Evolutionary conservation across 129 eudicot species (phyloP), one percentile per base, ranked within the genome.

Genomic region (Silybum marianum): DNA sequence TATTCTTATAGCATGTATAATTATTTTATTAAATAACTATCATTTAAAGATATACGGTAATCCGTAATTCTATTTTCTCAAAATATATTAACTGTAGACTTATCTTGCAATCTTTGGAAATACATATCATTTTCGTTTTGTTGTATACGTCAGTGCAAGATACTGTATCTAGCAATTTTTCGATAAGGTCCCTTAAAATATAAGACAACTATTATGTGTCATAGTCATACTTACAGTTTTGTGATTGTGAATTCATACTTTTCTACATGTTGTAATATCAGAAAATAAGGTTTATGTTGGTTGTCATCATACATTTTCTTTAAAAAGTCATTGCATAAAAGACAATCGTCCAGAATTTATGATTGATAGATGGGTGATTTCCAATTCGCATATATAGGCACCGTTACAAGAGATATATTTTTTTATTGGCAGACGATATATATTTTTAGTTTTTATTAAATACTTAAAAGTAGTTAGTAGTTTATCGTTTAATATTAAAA

Each of bases 71-170:
- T 42, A 1, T 9, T 42, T 42, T 42, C 13, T 9, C 48, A 12
- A 9, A 42, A 42, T 12, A 42, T 42, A 9, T 1, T 91, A 90
- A 83, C 93, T 93, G 91, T 96, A 96, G 92, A 93, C 19, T 16
- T 16, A 51, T 51, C 21, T 51, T 51, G 21, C 63, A 51, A 51
- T 51, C 7, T 16, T 48, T 48, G 7, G 6, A 48, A 12, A 48
- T 0, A 2, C 30, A 28, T 54, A 1, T 54, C 19, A 3, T 3
- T 51, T 3, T 51, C 6, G 0, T 51, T 13, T 51, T 51, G 21
- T 16, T 51, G 62, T 16, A 51, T 2, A 6, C 48, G 2, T 0
- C 36, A 38, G 42, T 44, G 11, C 13, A 44, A 44, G 16, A 44
- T 40, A 51, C 19, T 1, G 19, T 5, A 4, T 51, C 9, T 54